Conservation (phyloP, 164 flowering plant genomes). For the Vitis amurensis region DNA sequence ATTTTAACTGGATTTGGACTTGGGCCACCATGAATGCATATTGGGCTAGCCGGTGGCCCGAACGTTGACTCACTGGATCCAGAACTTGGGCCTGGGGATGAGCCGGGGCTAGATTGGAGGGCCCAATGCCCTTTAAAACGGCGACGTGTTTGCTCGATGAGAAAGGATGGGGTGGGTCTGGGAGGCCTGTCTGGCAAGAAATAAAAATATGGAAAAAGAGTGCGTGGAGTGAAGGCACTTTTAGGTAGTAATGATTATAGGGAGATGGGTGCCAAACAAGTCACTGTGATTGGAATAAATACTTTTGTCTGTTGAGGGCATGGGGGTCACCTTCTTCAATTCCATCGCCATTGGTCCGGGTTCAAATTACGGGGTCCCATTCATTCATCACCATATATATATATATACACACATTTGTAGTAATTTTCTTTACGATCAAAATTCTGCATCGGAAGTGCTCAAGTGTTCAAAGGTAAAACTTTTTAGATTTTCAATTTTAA, state of each 20-base stretch:
- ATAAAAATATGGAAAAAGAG: too few relatives aligned
- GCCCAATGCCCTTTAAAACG: too few relatives aligned
- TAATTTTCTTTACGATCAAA: too few relatives aligned
- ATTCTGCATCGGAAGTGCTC: too few relatives aligned
- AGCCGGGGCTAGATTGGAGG: too few relatives aligned
- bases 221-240: conserved; percentile 8
- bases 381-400: not conserved
- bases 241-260: conserved; percentile 6
- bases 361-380: not conserved
- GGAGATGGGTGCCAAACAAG: not conserved
- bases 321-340: not conserved
- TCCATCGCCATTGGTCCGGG: not conserved
- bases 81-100: too few relatives aligned
- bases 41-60: not conserved
- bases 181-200: too few relatives aligned
- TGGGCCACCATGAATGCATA: not conserved
- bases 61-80: not conserved
- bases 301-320: not conserved
- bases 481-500: too few relatives aligned
- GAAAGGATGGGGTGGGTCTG: too few relatives aligned
- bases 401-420: too few relatives aligned
- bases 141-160: too few relatives aligned
- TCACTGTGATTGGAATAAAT: not conserved
- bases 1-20: not conserved
- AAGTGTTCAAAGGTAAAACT: too few relatives aligned